Conservation (phyloP, 352 stramenopile species). For the Globisporangium ultimum region DNA sequence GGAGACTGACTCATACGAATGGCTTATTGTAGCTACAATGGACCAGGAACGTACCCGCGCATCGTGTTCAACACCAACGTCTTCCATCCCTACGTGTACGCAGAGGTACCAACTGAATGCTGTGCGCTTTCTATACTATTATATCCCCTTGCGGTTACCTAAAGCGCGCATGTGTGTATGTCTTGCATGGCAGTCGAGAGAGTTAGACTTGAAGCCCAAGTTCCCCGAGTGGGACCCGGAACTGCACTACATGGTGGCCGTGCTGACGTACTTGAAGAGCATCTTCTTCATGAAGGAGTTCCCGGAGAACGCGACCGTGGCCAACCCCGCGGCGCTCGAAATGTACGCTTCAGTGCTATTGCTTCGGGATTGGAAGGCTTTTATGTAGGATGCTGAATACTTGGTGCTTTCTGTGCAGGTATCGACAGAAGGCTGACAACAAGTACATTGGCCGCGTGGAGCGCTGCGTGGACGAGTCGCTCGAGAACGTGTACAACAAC, state of each 20-base stretch:
- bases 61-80: conserved; percentile 92
- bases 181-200: conserved; percentile 49
- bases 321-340: conserved; percentile 84
- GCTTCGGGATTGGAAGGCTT: too few relatives aligned
- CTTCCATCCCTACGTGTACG: conserved; percentile 93
- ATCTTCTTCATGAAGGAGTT: conserved; percentile 98
- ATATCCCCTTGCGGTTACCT: background rate
- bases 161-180: background rate
- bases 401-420: conserved; percentile 27
- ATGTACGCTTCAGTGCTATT: conserved; percentile 48
- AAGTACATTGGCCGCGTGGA: conserved; percentile 88
- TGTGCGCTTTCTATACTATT: background rate
- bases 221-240: conserved; percentile 93
- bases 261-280: conserved; percentile 96
- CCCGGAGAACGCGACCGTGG: conserved; percentile 34
- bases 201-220: conserved; percentile 89
- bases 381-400: background rate
- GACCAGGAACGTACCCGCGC: conserved; percentile 87
- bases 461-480: conserved; percentile 90
- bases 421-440: conserved; percentile 75
- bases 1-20: background rate
- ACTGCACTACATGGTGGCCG: conserved; percentile 94
- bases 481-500: conserved; percentile 93
- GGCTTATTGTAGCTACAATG: conserved; percentile 87
- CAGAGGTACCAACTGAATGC: conserved; percentile 25